Evolutionary conservation across 345 rosid genomes (phyloP), one percentile per base, ranked within the genome.

Genomic region (Corymbia maculata): DNA sequence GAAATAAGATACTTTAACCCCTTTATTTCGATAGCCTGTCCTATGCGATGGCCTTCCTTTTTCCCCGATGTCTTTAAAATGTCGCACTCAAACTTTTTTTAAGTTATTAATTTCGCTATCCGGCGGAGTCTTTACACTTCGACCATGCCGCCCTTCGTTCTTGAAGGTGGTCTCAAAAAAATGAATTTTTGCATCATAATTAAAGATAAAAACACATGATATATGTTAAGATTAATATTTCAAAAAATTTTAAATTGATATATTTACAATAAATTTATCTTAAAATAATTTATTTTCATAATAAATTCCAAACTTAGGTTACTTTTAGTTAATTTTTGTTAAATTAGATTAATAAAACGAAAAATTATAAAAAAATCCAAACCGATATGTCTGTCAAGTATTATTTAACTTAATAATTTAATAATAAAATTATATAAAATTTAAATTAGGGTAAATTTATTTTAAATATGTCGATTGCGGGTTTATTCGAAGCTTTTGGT

Each of bases 241-340:
- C 9, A 0, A 22, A 22, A 55, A 1, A 8, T 4, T 0, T 1
- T 2, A 55, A 55, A 55, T 55, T 8, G 4, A 4, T 55, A 55
- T 22, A 1, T 21, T 55, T 55, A 55, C 0, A 0, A 22, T 4
- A 55, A 21, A 4, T 22, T 22, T 24, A 8, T 21, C 4, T 36
- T 36, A 36, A 36, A 36, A 36, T 36, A 36, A 36, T 36, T 36
- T 36, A 2, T 36, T 36, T 2, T 36, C 42, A 36, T 36, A 36
- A 36, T 2, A 36, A 36, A 36, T 36, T 36, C 42, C 42, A 36
- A 36, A n/a, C n/a, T n/a, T n/a, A n/a, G n/a, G n/a, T n/a, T n/a
- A n/a, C n/a, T n/a, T n/a, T n/a, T n/a, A n/a, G n/a, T n/a, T 55
- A 55, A 0, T 22, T 8, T 55, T 21, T 11, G 4, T 55, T 21